phyloP scores from a whole-genome alignment of 257 asterid genomes.

The Solanum paucissectum region DNA sequence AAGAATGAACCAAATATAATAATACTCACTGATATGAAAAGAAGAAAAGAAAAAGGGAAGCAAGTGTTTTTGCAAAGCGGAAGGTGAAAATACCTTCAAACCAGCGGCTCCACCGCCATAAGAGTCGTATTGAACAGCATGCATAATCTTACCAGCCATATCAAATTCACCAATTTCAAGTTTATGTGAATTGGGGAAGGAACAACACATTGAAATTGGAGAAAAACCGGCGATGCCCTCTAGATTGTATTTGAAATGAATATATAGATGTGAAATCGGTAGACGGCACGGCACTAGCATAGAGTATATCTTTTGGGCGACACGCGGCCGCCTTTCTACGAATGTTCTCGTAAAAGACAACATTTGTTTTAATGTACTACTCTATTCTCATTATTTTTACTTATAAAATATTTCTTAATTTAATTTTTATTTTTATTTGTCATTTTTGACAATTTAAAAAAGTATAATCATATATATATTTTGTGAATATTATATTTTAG shows the following conservation, averaged over 20 bases:
- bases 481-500: no score
- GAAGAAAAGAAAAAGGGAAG: neutral
- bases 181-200: neutral
- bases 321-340: neutral
- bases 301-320: neutral
- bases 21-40: neutral
- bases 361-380: no score
- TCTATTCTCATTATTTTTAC: no score
- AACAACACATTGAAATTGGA: neutral
- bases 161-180: neutral
- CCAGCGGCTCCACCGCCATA: conserved; percentile 83
- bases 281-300: neutral
- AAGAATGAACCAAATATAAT: neutral
- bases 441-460: no score
- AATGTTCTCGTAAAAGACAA: neutral
- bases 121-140: conserved; percentile 50
- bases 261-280: neutral
- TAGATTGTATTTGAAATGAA: neutral
- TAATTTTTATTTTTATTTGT: no score
- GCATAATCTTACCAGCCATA: conserved; percentile 74
- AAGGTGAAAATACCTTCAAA: conserved; percentile 41
- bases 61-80: neutral
- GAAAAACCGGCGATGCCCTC: neutral
- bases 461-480: no score
- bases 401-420: no score